A percentile compares a stretch with the other conserved stretches of the same genome.
Evolutionary conservation across 2,329 filamentous ascomycete genomes (phyloP).

Genomic region (Calonectria pteridis): DNA sequence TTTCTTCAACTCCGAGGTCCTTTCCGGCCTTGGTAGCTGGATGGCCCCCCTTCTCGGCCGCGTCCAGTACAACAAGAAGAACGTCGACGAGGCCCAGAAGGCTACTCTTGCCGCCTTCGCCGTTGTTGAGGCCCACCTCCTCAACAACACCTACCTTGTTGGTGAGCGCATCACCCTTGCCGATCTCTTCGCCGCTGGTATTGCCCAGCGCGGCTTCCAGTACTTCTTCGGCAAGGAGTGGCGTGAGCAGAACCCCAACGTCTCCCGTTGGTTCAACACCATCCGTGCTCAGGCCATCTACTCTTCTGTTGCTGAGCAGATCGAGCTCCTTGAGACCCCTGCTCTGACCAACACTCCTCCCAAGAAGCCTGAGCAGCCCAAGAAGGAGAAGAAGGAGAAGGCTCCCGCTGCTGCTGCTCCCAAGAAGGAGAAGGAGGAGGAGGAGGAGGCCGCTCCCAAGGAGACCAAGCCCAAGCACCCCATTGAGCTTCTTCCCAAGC

Average conservation of each 20-base stretch:
- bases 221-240: slow-evolving; percentile 94
- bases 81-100: slow-evolving; percentile 84
- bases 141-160: slow-evolving; percentile 95
- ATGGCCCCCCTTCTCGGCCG: slow-evolving; percentile 87
- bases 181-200: slow-evolving; percentile 85
- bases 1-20: slow-evolving; percentile 91
- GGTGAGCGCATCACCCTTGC: slow-evolving; percentile 97
- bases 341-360: slow-evolving; percentile 77
- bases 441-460: slow-evolving; percentile 77
- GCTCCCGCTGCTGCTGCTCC: slow-evolving; percentile 36
- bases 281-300: slow-evolving; percentile 94
- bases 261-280: slow-evolving; percentile 94
- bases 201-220: slow-evolving; percentile 90
- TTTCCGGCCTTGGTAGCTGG: slow-evolving; percentile 80
- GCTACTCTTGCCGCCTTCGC: slow-evolving; percentile 74
- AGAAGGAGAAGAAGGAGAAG: slow-evolving; percentile 69
- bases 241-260: slow-evolving; percentile 85
- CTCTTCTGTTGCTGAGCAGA: slow-evolving; percentile 80
- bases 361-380: slow-evolving; percentile 83
- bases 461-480: slow-evolving; percentile 97
- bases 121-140: slow-evolving; percentile 88
- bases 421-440: slow-evolving; percentile 35
- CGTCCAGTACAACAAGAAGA: slow-evolving; percentile 97
- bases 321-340: slow-evolving; percentile 85
- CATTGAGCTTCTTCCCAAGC: slow-evolving; percentile 83